Evolutionary conservation across 1,284 basidiomycete genomes (phyloP), one percentile per base, ranked within the genome.

Genomic region (Waitea zeae): DNA sequence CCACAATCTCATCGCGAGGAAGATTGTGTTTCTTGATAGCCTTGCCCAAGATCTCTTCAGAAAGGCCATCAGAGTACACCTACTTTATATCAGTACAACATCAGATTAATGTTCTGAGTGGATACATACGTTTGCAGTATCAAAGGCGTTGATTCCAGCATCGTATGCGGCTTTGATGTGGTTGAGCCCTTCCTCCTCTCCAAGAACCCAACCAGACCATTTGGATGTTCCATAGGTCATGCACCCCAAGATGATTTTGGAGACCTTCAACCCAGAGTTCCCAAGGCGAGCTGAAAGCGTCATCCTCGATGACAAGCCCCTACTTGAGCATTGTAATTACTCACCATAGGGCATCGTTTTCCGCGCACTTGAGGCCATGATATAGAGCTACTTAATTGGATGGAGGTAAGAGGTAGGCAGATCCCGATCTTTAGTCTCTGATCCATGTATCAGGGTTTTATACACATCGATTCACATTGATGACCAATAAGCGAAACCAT

Each of bases 1-100:
- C 56, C 13, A 74, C 67, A 14, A 71, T 54, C 43, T 67, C 61
- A 17, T 67, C 64, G 13, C 73, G 58, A 3, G 67, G 67, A 18
- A 74, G 55, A 18, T 64, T 51, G 41, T 62, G 57, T 42, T 65
- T 46, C 44, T 45, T 48, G 38, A 49, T 46, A 27, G 46, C 42
- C 35, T 45, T 46, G 17, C 48, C 48, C 4, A 49, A 40, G 24
- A 43, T 37, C 4, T 34, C 14, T 31, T 44, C 36, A 3, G 41
- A 38, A 17, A 32, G 33, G 13, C 69, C 69, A 34, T 61, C 57
- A 27, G 59, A 54, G 30, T 50, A 49, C 1, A 39, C 37, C 47
- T 46, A 26, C 17, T 34, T 27, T 30, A 27, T 31, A 29, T 12
- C 37, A n/a, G 7, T n/a, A 7, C 22, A 26, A 28, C 3, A 45